These are phyloP conservation scores for Monilinia fructicola DNA, from an alignment of 2,329 filamentous ascomycete genomes.

Conservation along the genomic window DNA sequence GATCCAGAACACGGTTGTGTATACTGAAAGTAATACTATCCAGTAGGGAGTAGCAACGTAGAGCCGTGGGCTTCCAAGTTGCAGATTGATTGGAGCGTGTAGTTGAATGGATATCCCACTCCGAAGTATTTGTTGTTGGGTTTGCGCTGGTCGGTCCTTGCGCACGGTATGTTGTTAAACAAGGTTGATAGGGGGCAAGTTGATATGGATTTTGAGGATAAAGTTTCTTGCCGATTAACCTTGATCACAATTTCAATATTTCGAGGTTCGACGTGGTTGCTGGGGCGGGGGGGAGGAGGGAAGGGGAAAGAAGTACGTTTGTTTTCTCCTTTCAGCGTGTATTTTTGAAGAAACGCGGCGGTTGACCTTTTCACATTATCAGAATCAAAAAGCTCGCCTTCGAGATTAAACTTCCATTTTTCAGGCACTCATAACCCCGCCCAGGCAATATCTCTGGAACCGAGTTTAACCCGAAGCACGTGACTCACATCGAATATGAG, in stretches of 20 bases:
- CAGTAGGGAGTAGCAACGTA: conserved; percentile 19
- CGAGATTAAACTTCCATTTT: conserved; percentile 21
- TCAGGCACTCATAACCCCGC: conserved; percentile 19
- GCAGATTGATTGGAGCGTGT: background rate
- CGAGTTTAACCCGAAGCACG: background rate
- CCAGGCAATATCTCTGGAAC: conserved; percentile 16
- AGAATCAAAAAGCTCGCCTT: conserved; percentile 22
- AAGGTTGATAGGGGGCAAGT: conserved; percentile 9
- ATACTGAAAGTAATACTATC: background rate
- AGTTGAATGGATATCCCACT: conserved; percentile 6
- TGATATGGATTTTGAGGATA: background rate
- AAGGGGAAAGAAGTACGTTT: background rate
- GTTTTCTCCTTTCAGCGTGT: conserved; percentile 5
- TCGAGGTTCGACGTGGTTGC: background rate
- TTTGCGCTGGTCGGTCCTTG: conserved; percentile 18
- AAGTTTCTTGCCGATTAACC: background rate
- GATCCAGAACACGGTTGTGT: conserved; percentile 10
- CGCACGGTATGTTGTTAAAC: conserved; percentile 19
- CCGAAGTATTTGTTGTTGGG: conserved; percentile 19
- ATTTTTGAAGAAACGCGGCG: background rate
- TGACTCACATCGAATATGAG: background rate
- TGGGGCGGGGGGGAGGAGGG: no score
- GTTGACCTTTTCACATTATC: conserved; percentile 15
- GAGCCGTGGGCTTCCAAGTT: conserved; percentile 1
- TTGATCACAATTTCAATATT: conserved; percentile 3